phyloP scores from a whole-genome alignment of 495 filamentous ascomycete species.

The Podospora sp. region DNA sequence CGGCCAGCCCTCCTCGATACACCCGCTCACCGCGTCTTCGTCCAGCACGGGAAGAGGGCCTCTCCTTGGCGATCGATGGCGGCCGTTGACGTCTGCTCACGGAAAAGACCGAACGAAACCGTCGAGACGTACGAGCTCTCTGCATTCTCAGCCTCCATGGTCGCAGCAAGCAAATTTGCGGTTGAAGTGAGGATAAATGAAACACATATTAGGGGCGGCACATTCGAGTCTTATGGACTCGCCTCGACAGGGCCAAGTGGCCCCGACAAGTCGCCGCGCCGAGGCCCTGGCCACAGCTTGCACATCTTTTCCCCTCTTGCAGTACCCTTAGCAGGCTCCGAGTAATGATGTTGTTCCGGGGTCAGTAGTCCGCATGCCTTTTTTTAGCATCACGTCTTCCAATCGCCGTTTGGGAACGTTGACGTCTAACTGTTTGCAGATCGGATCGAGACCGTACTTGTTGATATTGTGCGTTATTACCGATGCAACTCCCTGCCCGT shows the following conservation, averaged over 20 bases:
- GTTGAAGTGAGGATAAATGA: constrained; percentile 57
- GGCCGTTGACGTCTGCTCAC: constrained; percentile 19
- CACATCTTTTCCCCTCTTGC: constrained; percentile 15
- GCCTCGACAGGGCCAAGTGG: constrained; percentile 28
- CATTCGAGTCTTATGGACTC: constrained; percentile 36
- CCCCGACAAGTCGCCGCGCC: constrained; percentile 23
- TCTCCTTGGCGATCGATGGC: constrained; percentile 22
- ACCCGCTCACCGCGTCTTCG: constrained; percentile 15
- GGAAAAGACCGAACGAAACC: constrained; percentile 17
- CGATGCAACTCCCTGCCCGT: constrained; percentile 20
- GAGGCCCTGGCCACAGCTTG: constrained; percentile 23
- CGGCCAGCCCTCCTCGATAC: constrained; percentile 10
- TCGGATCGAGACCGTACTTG: constrained; percentile 28
- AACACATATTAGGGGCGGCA: constrained; percentile 47
- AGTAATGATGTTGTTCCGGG: constrained; percentile 13
- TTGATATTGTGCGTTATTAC: constrained; percentile 23
- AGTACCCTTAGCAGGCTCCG: constrained; percentile 14
- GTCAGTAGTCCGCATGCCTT: constrained; percentile 29
- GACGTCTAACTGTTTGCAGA: constrained; percentile 20
- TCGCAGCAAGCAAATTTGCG: constrained; percentile 47
- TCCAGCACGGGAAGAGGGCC: constrained; percentile 19
- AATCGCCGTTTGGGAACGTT: constrained; percentile 13
- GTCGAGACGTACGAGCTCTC: constrained; percentile 22
- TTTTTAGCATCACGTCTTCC: constrained; percentile 43
- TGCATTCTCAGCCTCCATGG: constrained; percentile 30